Evolutionary conservation across 23 red algal species (phyloP), one percentile per base, ranked within the genome.

Genomic region (Gracilaria domingensis): DNA sequence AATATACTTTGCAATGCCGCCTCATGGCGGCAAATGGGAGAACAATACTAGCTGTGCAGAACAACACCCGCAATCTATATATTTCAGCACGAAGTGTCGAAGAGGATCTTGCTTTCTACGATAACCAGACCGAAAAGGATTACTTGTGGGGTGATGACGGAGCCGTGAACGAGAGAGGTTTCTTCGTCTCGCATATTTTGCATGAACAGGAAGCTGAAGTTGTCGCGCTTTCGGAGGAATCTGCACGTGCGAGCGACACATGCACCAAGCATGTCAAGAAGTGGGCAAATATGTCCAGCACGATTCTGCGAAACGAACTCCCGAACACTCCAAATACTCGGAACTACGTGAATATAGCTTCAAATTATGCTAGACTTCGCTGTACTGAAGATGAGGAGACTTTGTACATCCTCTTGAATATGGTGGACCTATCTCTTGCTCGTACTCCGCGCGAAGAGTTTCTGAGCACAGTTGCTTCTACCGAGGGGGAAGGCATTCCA

Each of bases 381-480:
- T 91, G 87, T 20, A 75, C 78, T 38, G 87, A 82, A 58, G 60
- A 91, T 82, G 87, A 79, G 24, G 76, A 91, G 23, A 91, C 76
- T 21, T 81, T 91, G 61, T 91, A 91, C 24, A 5, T 80, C 9
- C 87, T 91, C 21, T 30, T 91, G 14, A 66, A 26, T 21, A 82
- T 91, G 26, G 87, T 91, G n/a, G 87, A 91, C 50, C 55, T 32
- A 38, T 81, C 75, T 26, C 34, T 91, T n/a, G 55, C 87, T 42
- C 73, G 76, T 8, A 91, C 76, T 62, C 87, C 87, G 1, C 17
- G 12, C n/a, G 75, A 81, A 69, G 76, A 91, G 39, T 65, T 57
- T 61, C 35, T 91, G 55, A 80, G 47, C 24, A 91, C 75, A 21
- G 38, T 42, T 67, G 25, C 75, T 24, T 70, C 38, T 70, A 33